A percentile compares a stretch with the other conserved stretches of the same genome.
phyloP scores from a whole-genome alignment of 768 basidiomycete genomes.

The Hygrophorus pudorinus region DNA sequence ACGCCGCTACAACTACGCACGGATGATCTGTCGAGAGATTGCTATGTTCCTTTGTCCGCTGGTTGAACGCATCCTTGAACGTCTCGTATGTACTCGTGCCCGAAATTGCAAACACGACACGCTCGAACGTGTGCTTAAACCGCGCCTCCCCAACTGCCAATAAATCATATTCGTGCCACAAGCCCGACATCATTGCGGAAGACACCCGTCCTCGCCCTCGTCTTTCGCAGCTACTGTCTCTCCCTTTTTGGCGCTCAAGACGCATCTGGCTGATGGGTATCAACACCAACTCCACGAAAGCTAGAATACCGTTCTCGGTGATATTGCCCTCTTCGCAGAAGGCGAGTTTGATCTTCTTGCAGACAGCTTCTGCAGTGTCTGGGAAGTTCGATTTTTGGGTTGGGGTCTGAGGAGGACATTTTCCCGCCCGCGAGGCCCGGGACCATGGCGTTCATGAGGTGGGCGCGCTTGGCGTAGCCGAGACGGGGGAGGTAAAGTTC shows the following conservation, averaged over 20 bases:
- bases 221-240: slow-evolving; percentile 39
- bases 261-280: slow-evolving; percentile 79
- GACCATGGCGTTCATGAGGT: slow-evolving; percentile 98
- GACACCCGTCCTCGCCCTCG: slow-evolving; percentile 43
- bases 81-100: slow-evolving; percentile 34
- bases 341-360: slow-evolving; percentile 83
- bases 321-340: slow-evolving; percentile 92
- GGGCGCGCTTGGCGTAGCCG: slow-evolving; percentile 90
- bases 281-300: slow-evolving; percentile 79
- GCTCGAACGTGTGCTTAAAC: slow-evolving; percentile 51
- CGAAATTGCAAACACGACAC: slow-evolving; percentile 58
- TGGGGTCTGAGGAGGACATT: slow-evolving; percentile 97
- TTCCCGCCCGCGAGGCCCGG: slow-evolving; percentile 91
- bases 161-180: slow-evolving; percentile 54
- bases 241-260: slow-evolving; percentile 45
- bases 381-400: slow-evolving; percentile 98
- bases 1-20: no score
- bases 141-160: slow-evolving; percentile 37
- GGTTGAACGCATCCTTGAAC: slow-evolving; percentile 14
- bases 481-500: slow-evolving; percentile 90
- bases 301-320: slow-evolving; percentile 79
- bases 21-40: no score
- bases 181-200: slow-evolving; percentile 54
- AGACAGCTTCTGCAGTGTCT: slow-evolving; percentile 72
- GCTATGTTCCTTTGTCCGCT: no score